Evolutionary conservation across 148 eudicot genomes (phyloP).

Genomic region (Tetragonia tetragonoides): DNA sequence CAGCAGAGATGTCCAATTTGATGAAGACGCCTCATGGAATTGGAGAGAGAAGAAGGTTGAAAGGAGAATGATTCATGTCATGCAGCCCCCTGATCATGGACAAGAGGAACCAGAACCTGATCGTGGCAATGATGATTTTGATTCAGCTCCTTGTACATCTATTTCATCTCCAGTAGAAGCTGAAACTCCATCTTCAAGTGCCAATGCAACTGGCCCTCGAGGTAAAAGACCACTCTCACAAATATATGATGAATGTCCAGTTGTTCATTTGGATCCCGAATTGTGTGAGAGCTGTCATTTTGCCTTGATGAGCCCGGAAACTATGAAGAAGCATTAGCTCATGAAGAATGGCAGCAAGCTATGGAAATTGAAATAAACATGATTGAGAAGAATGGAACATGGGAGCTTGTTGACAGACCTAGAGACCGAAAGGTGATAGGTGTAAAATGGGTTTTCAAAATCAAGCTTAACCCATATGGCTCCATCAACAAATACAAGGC

Average conservation of each 20-base stretch:
- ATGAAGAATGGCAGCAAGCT: background rate
- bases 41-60: background rate
- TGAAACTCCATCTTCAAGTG: too few relatives aligned
- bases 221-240: background rate
- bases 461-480: background rate
- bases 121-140: too few relatives aligned
- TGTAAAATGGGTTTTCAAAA: conserved; percentile 4
- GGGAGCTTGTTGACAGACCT: background rate
- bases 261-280: background rate
- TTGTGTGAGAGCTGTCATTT: background rate
- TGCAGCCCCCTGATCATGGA: background rate
- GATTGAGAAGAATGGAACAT: background rate
- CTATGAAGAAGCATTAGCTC: background rate
- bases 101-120: too few relatives aligned
- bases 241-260: background rate
- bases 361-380: background rate
- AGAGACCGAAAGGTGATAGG: background rate
- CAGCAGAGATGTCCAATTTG: conserved; percentile 5
- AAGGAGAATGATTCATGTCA: background rate
- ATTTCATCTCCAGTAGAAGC: too few relatives aligned
- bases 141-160: too few relatives aligned
- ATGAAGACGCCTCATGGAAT: conserved; percentile 1
- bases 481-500: background rate
- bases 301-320: background rate
- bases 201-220: too few relatives aligned